phyloP scores from a whole-genome alignment of 2,329 filamentous ascomycete species.

The Lachnellula hyalina region DNA sequence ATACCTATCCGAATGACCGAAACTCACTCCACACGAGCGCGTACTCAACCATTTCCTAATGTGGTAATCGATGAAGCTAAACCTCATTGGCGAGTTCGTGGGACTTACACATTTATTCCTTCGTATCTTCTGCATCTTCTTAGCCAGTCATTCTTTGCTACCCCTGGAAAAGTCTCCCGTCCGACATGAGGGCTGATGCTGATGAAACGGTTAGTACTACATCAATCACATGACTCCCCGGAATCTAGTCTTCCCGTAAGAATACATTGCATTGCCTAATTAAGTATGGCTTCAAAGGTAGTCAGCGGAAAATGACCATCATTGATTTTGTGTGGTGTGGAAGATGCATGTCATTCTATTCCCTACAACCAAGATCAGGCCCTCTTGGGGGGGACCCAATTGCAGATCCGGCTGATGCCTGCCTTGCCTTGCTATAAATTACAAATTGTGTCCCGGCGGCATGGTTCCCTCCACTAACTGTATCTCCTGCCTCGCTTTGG shows the following conservation, averaged over 20 bases:
- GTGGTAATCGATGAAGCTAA: neutral
- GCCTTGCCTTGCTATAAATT: constrained; percentile 8
- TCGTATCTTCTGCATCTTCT: neutral
- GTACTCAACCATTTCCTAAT: too few relatives aligned
- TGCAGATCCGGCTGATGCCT: neutral
- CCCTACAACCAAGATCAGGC: neutral
- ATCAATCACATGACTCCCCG: neutral
- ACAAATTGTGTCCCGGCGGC: neutral
- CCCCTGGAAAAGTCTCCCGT: neutral
- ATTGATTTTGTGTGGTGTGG: neutral
- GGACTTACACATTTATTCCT: neutral
- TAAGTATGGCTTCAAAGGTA: neutral
- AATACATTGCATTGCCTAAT: neutral
- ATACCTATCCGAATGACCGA: too few relatives aligned
- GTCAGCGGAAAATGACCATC: neutral
- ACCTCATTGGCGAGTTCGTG: neutral
- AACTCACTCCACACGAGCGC: too few relatives aligned
- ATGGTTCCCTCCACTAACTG: constrained; percentile 13
- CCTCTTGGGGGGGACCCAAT: neutral
- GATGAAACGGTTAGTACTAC: neutral
- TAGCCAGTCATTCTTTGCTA: neutral
- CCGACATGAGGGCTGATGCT: neutral
- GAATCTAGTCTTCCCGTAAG: too few relatives aligned
- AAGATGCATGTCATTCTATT: neutral
- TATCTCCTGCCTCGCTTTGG: constrained; percentile 27